Evolutionary conservation across 2,329 filamentous ascomycete genomes (phyloP).

Genomic region (Orbilia quercus): DNA sequence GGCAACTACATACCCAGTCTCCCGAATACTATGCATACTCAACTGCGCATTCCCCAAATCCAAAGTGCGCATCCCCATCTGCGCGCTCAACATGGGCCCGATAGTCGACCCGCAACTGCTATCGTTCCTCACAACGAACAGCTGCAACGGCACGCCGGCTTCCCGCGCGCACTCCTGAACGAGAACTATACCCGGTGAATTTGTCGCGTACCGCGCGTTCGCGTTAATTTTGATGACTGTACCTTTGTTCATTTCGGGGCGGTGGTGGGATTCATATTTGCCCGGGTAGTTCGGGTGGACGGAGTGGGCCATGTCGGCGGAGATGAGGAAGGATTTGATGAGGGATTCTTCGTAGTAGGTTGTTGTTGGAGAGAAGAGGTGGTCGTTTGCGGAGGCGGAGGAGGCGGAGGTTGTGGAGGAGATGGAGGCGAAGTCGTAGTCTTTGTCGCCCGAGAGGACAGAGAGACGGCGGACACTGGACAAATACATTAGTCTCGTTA

Average conservation of each 20-base stretch:
- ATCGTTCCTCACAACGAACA: slow-evolving; percentile 97
- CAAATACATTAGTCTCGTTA: too few relatives aligned
- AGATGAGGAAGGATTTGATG: slow-evolving; percentile 89
- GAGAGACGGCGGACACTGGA: slow-evolving; percentile 79
- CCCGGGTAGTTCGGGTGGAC: slow-evolving; percentile 93
- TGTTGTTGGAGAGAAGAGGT: slow-evolving; percentile 64
- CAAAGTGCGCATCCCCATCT: slow-evolving; percentile 85
- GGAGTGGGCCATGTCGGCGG: slow-evolving; percentile 96
- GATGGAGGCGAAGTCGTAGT: slow-evolving; percentile 71
- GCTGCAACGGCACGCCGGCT: slow-evolving; percentile 84
- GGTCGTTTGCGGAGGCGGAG: slow-evolving; percentile 61
- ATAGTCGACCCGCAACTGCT: slow-evolving; percentile 95
- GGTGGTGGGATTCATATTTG: slow-evolving; percentile 92
- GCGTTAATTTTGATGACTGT: slow-evolving; percentile 98
- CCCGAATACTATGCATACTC: slow-evolving; percentile 96
- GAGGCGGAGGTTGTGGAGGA: slow-evolving; percentile 69
- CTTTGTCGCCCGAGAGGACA: slow-evolving; percentile 75
- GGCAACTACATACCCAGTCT: slow-evolving; percentile 70
- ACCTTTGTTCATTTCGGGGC: slow-evolving; percentile 94
- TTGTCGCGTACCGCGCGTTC: slow-evolving; percentile 96
- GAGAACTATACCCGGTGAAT: slow-evolving; percentile 92
- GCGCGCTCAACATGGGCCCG: slow-evolving; percentile 92
- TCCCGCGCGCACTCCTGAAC: slow-evolving; percentile 83
- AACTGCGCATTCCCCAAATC: slow-evolving; percentile 94
- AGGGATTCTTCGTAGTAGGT: slow-evolving; percentile 95